Base-by-base conservation (phyloP, 139 green algal genomes). In the Chlamydomonas incerta region DNA sequence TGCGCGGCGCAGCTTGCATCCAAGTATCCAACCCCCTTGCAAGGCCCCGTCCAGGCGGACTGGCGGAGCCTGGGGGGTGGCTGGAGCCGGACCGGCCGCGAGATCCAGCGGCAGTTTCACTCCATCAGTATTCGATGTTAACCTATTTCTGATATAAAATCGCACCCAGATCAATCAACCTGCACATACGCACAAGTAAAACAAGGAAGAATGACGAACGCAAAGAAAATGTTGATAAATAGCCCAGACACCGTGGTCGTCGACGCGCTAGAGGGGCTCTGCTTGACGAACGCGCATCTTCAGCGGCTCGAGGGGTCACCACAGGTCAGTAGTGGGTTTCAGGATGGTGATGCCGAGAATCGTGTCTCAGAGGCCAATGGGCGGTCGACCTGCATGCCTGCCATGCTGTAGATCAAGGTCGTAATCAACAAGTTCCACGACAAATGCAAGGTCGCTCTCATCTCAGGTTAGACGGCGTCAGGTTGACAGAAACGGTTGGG, bases 371-470 rank as follows among this genome's bases (percentile, higher is more conserved):
- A 66, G 1, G 63, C 17, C 65, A 29, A 9, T 65, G 20, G 14
- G 0, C 65, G n/a, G 33, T 68, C 17, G 47, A 35, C 31, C 5
- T 41, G 37, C 24, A 14, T 31, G 3, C 26, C 31, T 24, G 29
- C 5, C 24, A n/a, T n/a, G n/a, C n/a, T n/a, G 55, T 58, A 91
- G 83, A 81, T 91, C 55, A 89, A 91, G 72, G 88, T 91, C n/a
- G 72, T 91, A 0, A 81, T 89, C 35, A 80, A 91, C 65, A 26
- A 66, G 6, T 46, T 71, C 18, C 83, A 91, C 65, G 83, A 89
- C 67, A 87, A 87, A 52, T 71, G 23, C 35, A 88, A 87, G n/a
- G 82, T 88, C 9, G 83, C 87, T 8, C 47, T 90, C 24, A 88
- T 90, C 26, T 73, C 74, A 52, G 87, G 87, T 88, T 2, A n/a